phyloP scores from a whole-genome alignment of 139 green algal genomes.

The Medakamo hakoo region DNA sequence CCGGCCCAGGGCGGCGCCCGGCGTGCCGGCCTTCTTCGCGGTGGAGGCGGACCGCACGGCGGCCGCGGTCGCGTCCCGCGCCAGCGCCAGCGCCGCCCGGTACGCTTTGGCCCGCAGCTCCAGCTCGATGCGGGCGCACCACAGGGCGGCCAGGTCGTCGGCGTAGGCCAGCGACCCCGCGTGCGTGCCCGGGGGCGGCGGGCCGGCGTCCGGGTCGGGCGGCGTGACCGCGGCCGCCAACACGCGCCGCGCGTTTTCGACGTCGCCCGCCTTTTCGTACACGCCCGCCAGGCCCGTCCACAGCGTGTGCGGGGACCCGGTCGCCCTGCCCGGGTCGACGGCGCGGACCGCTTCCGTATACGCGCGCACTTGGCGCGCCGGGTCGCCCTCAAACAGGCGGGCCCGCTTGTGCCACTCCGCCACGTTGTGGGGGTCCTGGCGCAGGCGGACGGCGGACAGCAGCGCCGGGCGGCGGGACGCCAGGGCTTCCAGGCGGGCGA shows the following conservation, averaged over 20 bases:
- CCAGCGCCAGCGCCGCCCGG: slow-evolving; percentile 59
- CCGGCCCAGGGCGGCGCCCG: slow-evolving; percentile 60
- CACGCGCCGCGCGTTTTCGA: slow-evolving; percentile 77
- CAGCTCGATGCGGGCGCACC: slow-evolving; percentile 92
- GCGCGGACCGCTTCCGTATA: slow-evolving; percentile 90
- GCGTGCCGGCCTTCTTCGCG: slow-evolving; percentile 22
- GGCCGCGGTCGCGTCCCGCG: slow-evolving; percentile 43
- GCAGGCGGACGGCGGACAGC: slow-evolving; percentile 78
- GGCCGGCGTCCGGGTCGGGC: neutral
- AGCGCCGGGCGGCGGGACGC: slow-evolving; percentile 75
- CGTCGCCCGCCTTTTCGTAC: slow-evolving; percentile 88
- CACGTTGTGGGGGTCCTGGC: slow-evolving; percentile 97
- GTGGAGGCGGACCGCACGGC: slow-evolving; percentile 24
- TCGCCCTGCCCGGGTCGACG: slow-evolving; percentile 52
- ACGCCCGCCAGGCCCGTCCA: slow-evolving; percentile 91
- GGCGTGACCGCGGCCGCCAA: slow-evolving; percentile 69
- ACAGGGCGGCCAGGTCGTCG: slow-evolving; percentile 89
- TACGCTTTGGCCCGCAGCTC: slow-evolving; percentile 89
- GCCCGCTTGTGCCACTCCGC: slow-evolving; percentile 88
- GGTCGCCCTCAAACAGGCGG: slow-evolving; percentile 78
- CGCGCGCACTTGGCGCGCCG: slow-evolving; percentile 71
- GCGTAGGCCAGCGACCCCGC: slow-evolving; percentile 56
- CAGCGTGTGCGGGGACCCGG: slow-evolving; percentile 66
- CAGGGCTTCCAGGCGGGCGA: slow-evolving; percentile 79
- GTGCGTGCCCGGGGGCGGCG: slow-evolving; percentile 4